These are phyloP conservation scores for Fusarium longipes DNA, from an alignment of 2,329 filamentous ascomycete species.

Conservation along the genomic window DNA sequence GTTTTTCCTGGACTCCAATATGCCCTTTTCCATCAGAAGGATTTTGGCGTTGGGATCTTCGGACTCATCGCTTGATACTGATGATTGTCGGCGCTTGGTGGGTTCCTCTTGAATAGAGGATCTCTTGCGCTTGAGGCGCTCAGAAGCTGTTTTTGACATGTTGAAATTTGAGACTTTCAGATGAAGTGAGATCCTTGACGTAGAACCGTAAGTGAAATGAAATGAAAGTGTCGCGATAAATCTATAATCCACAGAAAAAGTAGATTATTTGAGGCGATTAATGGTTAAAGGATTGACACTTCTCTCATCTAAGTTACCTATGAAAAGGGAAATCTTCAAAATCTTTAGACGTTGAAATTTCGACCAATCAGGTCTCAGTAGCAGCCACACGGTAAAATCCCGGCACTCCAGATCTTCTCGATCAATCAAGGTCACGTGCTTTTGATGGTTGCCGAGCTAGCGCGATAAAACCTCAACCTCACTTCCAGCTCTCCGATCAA, in stretches of 20 bases:
- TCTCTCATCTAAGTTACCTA: constrained; percentile 32
- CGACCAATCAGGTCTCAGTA: constrained; percentile 45
- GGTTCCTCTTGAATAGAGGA: constrained; percentile 55
- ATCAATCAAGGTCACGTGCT: constrained; percentile 52
- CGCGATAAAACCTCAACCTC: constrained; percentile 64
- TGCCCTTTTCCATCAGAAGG: constrained; percentile 79
- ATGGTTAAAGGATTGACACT: constrained; percentile 8
- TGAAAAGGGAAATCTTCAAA: constrained; percentile 45
- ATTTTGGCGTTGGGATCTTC: constrained; percentile 73
- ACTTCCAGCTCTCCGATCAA: constrained; percentile 59
- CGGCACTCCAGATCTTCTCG: constrained; percentile 42
- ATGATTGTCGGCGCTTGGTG: constrained; percentile 64
- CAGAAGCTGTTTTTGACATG: constrained; percentile 46
- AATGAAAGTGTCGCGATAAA: neutral
- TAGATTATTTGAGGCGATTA: neutral
- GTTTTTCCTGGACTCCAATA: constrained; percentile 86
- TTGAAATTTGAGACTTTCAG: constrained; percentile 1
- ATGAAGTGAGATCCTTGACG: neutral
- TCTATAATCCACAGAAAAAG: neutral
- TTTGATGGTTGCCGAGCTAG: constrained; percentile 54
- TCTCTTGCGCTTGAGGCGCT: constrained; percentile 65
- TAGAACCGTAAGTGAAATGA: neutral
- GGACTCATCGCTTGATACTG: constrained; percentile 60
- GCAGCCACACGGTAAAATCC: constrained; percentile 41
- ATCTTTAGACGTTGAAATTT: constrained; percentile 48